A percentile compares a stretch with the other conserved stretches of the same genome.
Evolutionary conservation across 805 yeast genomes (phyloP).

Genomic region (Ogataea pilisensis): DNA sequence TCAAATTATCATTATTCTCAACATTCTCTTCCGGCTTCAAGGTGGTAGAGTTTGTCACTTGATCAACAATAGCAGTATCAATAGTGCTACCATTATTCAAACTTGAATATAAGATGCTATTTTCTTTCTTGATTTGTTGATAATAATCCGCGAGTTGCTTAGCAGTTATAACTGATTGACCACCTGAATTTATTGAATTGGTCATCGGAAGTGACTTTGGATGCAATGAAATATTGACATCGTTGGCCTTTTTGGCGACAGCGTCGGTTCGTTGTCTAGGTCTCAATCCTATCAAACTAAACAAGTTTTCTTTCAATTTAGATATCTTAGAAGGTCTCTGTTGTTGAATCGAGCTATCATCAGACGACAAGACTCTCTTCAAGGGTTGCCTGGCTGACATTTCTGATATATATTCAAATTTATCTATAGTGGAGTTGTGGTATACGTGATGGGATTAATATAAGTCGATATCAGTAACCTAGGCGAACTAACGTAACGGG

Average conservation of each 20-base stretch:
- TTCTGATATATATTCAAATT: too few relatives aligned
- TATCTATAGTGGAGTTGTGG: neutral
- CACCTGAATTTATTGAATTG: neutral
- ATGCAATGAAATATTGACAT: too few relatives aligned
- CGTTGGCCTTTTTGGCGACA: too few relatives aligned
- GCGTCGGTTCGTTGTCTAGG: too few relatives aligned
- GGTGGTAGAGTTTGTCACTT: neutral
- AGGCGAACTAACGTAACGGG: too few relatives aligned
- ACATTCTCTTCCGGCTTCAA: neutral
- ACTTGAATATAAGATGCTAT: slow-evolving; percentile 14
- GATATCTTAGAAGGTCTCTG: slow-evolving; percentile 5
- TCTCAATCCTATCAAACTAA: slow-evolving; percentile 1
- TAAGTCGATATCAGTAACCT: too few relatives aligned
- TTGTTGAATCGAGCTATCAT: neutral
- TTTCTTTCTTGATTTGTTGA: slow-evolving; percentile 22
- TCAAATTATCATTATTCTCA: neutral
- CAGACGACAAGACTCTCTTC: slow-evolving; percentile 3
- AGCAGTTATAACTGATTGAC: slow-evolving; percentile 25
- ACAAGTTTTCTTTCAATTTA: slow-evolving; percentile 4
- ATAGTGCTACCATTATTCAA: slow-evolving; percentile 8
- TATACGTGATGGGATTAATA: too few relatives aligned
- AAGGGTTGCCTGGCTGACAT: neutral
- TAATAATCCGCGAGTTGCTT: slow-evolving; percentile 26
- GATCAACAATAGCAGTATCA: slow-evolving; percentile 1
- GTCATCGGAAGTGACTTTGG: too few relatives aligned